Evolutionary conservation across 2,329 filamentous ascomycete genomes (phyloP).

Genomic region (Apiospora kogelbergensis): DNA sequence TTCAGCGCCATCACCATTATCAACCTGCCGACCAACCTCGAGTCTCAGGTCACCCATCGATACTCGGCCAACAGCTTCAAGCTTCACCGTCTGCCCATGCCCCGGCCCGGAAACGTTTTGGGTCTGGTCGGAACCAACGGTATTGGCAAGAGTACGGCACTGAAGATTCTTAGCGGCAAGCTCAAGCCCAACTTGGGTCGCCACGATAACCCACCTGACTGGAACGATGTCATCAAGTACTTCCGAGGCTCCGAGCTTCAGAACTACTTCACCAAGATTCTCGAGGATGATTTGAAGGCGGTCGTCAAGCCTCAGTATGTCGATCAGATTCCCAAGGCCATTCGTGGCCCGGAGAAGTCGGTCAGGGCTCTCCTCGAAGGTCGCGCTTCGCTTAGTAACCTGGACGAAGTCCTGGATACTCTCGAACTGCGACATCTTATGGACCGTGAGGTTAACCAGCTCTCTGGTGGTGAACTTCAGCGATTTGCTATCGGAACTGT

Average conservation of each 20-base stretch:
- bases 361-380: constrained; percentile 78
- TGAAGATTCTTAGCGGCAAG: constrained; percentile 98
- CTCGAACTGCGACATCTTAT: constrained; percentile 87
- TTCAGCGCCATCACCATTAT: constrained; percentile 99
- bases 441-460: constrained; percentile 83
- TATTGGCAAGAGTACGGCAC: constrained; percentile 99
- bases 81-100: constrained; percentile 94
- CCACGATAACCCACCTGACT: constrained; percentile 95
- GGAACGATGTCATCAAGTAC: constrained; percentile 98
- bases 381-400: constrained; percentile 74
- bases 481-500: constrained; percentile 96
- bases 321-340: constrained; percentile 92
- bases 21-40: constrained; percentile 99
- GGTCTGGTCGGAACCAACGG: constrained; percentile 98
- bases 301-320: constrained; percentile 99
- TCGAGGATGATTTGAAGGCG: constrained; percentile 96
- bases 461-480: constrained; percentile 97
- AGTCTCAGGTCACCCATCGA: constrained; percentile 95
- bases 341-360: constrained; percentile 76
- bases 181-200: constrained; percentile 96
- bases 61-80: constrained; percentile 99
- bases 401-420: constrained; percentile 77
- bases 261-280: constrained; percentile 98
- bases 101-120: constrained; percentile 89
- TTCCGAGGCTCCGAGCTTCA: constrained; percentile 97